phyloP scores from a whole-genome alignment of 2,329 filamentous ascomycete species.

The Aspergillus sp. region DNA sequence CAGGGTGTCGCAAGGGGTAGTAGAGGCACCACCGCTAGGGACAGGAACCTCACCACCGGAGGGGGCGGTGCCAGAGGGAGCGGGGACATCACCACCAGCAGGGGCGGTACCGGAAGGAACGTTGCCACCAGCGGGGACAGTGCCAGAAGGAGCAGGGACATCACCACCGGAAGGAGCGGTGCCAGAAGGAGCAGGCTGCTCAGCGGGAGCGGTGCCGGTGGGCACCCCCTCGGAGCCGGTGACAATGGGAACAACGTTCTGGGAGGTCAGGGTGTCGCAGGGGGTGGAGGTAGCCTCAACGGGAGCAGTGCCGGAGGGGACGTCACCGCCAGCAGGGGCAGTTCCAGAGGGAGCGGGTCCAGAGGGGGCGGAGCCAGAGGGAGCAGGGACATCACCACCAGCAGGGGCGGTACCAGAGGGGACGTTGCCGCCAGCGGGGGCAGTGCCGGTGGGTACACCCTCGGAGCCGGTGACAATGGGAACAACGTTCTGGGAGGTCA shows the following conservation, averaged over 20 bases:
- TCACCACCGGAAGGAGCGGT: constrained; percentile 12
- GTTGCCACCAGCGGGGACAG: constrained; percentile 3
- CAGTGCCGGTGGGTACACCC: no score
- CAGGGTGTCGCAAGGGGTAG: constrained; percentile 11
- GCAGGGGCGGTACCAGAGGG: no score
- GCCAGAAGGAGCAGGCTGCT: constrained; percentile 5
- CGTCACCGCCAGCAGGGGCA: no score
- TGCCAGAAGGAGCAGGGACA: constrained; percentile 12
- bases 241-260: constrained; percentile 7
- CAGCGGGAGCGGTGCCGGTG: background rate
- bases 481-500: no score
- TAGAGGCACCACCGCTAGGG: background rate
- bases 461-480: no score
- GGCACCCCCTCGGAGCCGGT: constrained; percentile 13
- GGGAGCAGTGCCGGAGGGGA: no score
- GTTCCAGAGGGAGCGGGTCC: no score
- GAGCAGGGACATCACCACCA: no score
- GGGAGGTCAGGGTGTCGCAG: no score
- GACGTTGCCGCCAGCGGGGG: no score
- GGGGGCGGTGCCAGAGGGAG: constrained; percentile 3
- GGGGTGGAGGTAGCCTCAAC: no score
- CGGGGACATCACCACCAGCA: constrained; percentile 6
- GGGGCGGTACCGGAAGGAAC: background rate
- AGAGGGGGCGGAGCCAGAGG: no score
- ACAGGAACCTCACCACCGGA: constrained; percentile 1